Evolutionary conservation across 441 rosid species (phyloP).

Genomic region (Pelargonium cotyledonis): DNA sequence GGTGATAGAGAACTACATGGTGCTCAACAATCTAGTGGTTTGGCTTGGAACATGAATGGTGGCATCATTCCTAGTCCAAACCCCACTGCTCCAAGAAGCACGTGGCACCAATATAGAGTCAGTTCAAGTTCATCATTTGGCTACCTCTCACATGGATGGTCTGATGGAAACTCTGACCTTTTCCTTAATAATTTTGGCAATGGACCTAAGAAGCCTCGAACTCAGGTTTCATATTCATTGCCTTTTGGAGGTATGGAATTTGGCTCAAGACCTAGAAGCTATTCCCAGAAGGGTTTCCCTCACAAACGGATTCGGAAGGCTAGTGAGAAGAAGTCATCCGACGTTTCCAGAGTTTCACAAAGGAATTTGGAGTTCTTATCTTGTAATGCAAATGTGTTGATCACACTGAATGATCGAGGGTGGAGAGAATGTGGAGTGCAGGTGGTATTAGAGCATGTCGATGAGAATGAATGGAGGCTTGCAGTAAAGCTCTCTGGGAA

Average conservation of each 20-base stretch:
- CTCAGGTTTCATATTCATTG: conserved; percentile 77
- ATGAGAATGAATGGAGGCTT: conserved; percentile 88
- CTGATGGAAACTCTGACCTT: conserved; percentile 57
- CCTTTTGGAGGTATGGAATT: conserved; percentile 62
- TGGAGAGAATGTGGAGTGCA: conserved; percentile 84
- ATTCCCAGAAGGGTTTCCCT: conserved; percentile 49
- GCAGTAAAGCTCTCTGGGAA: conserved; percentile 62
- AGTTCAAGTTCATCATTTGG: conserved; percentile 35
- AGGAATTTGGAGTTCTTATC: conserved; percentile 58
- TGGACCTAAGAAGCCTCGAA: conserved; percentile 89
- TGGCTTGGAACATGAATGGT: conserved; percentile 50
- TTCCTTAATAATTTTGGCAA: conserved; percentile 50
- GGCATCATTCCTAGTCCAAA: conserved; percentile 60
- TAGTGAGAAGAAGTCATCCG: conserved; percentile 52
- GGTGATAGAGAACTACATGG: conserved; percentile 27
- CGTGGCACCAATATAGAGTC: conserved; percentile 65
- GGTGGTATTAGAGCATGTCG: conserved; percentile 64
- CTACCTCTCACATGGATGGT: conserved; percentile 59
- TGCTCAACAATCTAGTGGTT: conserved; percentile 40
- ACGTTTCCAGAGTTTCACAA: conserved; percentile 43
- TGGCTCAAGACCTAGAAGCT: conserved; percentile 45
- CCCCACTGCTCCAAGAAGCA: conserved; percentile 82
- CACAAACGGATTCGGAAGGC: conserved; percentile 77
- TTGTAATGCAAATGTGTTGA: conserved; percentile 70
- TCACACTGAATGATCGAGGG: conserved; percentile 71